Evolutionary conservation across 768 basidiomycete species (phyloP), one percentile per base, ranked within the genome.

Genomic region (Podaxis sp.): DNA sequence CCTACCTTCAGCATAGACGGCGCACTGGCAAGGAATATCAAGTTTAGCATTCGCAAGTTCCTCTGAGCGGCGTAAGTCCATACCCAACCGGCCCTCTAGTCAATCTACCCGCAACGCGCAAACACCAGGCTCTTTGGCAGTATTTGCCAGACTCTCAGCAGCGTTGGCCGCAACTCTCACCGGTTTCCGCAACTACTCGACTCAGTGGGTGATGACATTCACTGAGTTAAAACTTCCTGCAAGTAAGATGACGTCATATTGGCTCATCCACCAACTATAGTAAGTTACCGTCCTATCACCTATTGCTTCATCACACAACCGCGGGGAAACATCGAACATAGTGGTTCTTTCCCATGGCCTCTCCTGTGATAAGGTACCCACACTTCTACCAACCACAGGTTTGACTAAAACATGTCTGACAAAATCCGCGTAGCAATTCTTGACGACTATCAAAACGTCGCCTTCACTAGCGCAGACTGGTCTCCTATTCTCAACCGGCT

Each of bases 391-490:
- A 46, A n/a, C 43, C 24, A 50, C 22, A 27, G 1, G 7, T 43
- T 27, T n/a, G 9, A 24, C 37, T 12, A 37, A 3, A 55, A 41
- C n/a, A 61, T 62, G 62, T 25, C 58, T 49, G 51, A 52, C 54
- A 41, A 61, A 36, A 51, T 54, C 54, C 79, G 78, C 24, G 74
- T 86, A 47, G 82, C 82, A 4, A 82, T 89, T 64, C 79, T 87
- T 22, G 86, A 89, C 68, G 86, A 88, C 70, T 87, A 87, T 68
- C 83, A 85, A 65, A 68, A 74, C 19, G 80, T 82, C 24, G 81
- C 84, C 11, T 72, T 83, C n/a, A 77, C 72, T 2, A 74, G 70
- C 56, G 82, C 82, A 46, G 83, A 88, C 68, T 88, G 85, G 86
- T 76, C 81, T 17, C 50, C 74, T 27, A 61, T 87, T 43, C 63